phyloP scores from a whole-genome alignment of 345 rosid genomes.

The Gossypium sturtianum region DNA sequence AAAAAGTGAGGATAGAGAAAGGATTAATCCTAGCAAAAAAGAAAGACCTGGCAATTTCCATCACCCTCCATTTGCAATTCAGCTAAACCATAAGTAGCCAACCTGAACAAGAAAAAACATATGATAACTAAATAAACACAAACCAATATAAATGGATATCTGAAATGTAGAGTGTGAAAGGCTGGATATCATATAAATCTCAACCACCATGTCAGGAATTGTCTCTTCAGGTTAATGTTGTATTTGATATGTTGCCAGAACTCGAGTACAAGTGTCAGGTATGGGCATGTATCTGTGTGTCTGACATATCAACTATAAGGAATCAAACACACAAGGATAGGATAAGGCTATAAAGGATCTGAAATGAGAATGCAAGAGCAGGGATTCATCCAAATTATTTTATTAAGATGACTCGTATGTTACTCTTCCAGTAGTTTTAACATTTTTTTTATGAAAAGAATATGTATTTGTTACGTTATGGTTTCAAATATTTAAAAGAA shows the following conservation, averaged over 20 bases:
- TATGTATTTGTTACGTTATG: too few relatives aligned
- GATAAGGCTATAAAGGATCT: too few relatives aligned
- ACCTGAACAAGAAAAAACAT: slow-evolving; percentile 35
- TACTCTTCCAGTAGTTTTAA: too few relatives aligned
- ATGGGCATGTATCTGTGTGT: too few relatives aligned
- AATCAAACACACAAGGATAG: too few relatives aligned
- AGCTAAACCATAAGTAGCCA: slow-evolving; percentile 73
- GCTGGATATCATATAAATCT: slow-evolving; percentile 1
- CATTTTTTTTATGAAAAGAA: too few relatives aligned
- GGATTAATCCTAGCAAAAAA: not conserved
- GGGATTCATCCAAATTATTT: too few relatives aligned
- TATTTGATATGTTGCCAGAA: not conserved
- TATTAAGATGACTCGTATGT: too few relatives aligned
- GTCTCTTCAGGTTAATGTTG: not conserved
- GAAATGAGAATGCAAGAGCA: too few relatives aligned
- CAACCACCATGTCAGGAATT: not conserved
- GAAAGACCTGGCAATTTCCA: slow-evolving; percentile 88
- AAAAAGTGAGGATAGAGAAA: not conserved
- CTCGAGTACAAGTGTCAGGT: not conserved
- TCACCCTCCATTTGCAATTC: slow-evolving; percentile 92
- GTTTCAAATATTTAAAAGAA: too few relatives aligned
- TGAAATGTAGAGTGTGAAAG: not conserved
- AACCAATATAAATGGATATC: not conserved
- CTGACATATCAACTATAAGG: too few relatives aligned
- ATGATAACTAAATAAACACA: slow-evolving; percentile 10